Evolutionary conservation across 441 rosid genomes (phyloP), one percentile per base, ranked within the genome.

Genomic region (Euphorbia corollata): DNA sequence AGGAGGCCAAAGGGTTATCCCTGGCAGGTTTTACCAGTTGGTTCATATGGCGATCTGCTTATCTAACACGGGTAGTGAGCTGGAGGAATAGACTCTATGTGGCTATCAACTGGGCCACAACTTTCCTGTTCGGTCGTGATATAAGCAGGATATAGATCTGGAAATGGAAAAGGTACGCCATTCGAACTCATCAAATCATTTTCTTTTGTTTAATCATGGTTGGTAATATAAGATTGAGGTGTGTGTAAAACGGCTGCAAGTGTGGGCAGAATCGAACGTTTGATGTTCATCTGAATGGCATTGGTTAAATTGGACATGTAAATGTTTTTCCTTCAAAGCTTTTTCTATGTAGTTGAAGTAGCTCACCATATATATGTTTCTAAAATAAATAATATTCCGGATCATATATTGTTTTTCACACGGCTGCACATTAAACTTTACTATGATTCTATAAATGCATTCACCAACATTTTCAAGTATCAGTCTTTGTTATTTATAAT

Each of bases 41-140:
- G 96, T 82, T 91, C 69, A 75, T 89, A 67, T 91, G 96, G 96
- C 89, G 98, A n/a, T 91, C 98, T 2, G 98, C 98, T 0, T 91
- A 91, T 77, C 85, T 91, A 50, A 89, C 98, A 0, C 88, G 98
- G 6, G 95, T 91, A 2, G 68, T 91, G 56, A 91, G 96, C 84
- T 91, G 98, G 96, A 84, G 98, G 78, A 91, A 91, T 78, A 84
- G 96, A 67, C 84, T 91, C 81, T 87, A 89, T 43, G 98, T 91
- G 11, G 98, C 96, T 0, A 81, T 87, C 68, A 91, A 91, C 78
- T 91, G 98, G 98, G 78, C 75, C 45, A 91, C 98, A 9, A 91
- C 98, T 38, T 73, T 89, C 36, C 87, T 89, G 61, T 91, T 89
- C 59, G 95, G 96, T 53, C 95, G 96, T 1, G 98, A 91, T 78